These are phyloP conservation scores for Aspergillus sp. DNA, from an alignment of 2,329 filamentous ascomycete genomes.

Conservation along the genomic window DNA sequence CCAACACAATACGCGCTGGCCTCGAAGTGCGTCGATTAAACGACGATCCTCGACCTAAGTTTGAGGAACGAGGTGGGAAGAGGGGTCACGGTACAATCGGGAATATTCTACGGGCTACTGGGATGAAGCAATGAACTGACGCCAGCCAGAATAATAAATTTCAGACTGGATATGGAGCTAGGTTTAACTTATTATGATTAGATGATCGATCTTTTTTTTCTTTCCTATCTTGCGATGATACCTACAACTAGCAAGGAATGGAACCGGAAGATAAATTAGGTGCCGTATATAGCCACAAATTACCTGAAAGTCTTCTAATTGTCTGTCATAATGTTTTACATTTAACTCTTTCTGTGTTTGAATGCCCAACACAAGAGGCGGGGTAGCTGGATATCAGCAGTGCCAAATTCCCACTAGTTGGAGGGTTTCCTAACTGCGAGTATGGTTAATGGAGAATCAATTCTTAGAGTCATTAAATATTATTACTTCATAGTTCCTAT, in stretches of 20 bases:
- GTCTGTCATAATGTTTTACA: neutral
- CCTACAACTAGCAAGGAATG: neutral
- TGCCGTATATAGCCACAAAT: neutral
- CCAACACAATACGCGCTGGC: constrained; percentile 73
- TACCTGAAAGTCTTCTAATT: neutral
- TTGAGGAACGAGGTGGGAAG: constrained; percentile 13
- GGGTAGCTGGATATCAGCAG: no score
- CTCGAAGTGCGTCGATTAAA: constrained; percentile 61
- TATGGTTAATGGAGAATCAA: no score
- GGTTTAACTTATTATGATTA: neutral
- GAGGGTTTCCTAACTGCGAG: no score
- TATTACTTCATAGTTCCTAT: neutral
- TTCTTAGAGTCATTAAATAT: neutral
- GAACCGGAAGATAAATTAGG: neutral
- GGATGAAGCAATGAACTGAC: constrained; percentile 11
- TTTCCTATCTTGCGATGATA: neutral
- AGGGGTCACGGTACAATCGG: constrained; percentile 7
- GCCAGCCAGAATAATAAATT: neutral
- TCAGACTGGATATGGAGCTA: neutral
- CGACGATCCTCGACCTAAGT: constrained; percentile 13
- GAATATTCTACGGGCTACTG: constrained; percentile 10
- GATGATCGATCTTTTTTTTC: neutral
- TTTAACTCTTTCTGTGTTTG: no score
- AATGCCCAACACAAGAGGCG: no score
- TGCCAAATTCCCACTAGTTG: no score